phyloP scores from a whole-genome alignment of 345 rosid genomes.

The Turritis glabra region DNA sequence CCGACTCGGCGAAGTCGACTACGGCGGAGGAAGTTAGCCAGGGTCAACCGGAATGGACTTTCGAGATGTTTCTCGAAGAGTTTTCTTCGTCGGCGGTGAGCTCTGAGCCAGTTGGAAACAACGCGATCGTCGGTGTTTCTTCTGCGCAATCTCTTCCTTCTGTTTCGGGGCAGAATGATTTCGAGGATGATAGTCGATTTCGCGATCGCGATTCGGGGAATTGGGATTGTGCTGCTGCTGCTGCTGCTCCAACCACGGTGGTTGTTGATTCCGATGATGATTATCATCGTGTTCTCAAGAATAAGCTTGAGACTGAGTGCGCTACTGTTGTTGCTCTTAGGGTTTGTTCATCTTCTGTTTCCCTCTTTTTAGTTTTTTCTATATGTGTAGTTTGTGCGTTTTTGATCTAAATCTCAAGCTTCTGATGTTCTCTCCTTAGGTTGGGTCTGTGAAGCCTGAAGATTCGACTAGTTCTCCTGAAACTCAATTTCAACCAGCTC shows the following conservation, averaged over 20 bases:
- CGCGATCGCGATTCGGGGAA: conserved; percentile 34
- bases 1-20: conserved; percentile 3
- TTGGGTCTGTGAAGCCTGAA: conserved; percentile 54
- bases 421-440: conserved; percentile 39
- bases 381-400: not conserved
- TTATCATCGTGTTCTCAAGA: conserved; percentile 59
- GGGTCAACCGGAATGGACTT: conserved; percentile 66
- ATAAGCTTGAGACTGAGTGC: conserved; percentile 67
- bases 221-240: conserved; percentile 34
- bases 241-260: conserved; percentile 20
- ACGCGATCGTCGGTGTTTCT: conserved; percentile 39
- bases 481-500: conserved; percentile 39
- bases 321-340: conserved; percentile 47
- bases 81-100: conserved; percentile 39
- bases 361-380: not conserved
- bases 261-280: conserved; percentile 47
- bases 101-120: conserved; percentile 40
- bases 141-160: conserved; percentile 46
- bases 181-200: conserved; percentile 45
- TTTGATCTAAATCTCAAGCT: conserved; percentile 22
- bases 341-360: conserved; percentile 41
- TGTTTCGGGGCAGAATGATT: conserved; percentile 42
- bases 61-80: conserved; percentile 63
- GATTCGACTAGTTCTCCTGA: conserved; percentile 46
- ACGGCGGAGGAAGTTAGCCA: conserved; percentile 41